Evolutionary conservation across 2,329 filamentous ascomycete genomes (phyloP), one percentile per base, ranked within the genome.

Genomic region (Ilyonectria sp.): DNA sequence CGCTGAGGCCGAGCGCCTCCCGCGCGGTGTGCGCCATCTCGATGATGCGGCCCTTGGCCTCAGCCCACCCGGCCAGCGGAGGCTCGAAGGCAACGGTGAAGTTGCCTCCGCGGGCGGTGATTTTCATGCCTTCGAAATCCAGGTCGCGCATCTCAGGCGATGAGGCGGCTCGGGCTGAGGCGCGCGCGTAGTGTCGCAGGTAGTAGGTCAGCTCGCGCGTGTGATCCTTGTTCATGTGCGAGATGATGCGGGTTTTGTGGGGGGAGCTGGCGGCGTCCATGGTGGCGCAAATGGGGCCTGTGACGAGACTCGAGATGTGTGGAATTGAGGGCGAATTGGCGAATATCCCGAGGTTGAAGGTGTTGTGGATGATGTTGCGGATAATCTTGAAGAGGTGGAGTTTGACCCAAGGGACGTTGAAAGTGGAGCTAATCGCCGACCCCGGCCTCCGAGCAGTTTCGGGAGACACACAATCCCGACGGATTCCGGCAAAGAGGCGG

Each of bases 211-310:
- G 89, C 65, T 94, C 93, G 73, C 89, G 87, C 58, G 86, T 84
- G 82, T 97, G 95, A 80, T 95, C 92, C 49, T 85, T 84, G 83
- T 98, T 97, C 93, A 98, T 96, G 84, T 98, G 95, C 37, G 85
- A 85, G 77, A 95, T 88, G 79, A 84, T 83, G 72, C 82, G 80
- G 44, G 73, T 71, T 53, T 77, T 80, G 65, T 76, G 72, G 40
- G 74, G 75, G 54, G 74, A 74, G 23, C 80, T 77, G n/a, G 72
- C 56, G 19, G 73, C 71, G 15, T 71, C 63, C 77, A 78, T 79
- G 57, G 44, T 63, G 31, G 31, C 31, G 31, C 9, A 6, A 11
- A 33, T 8, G 31, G 8, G 31, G 8, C 31, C 31, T 11, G 31
- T 33, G 31, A 11, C 17, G n/a, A 21, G 31, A 26, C 10, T 43